Evolutionary conservation across 177 flowering plant species (phyloP), one percentile per base, ranked within the genome.

Genomic region (Tripterygium wilfordii): DNA sequence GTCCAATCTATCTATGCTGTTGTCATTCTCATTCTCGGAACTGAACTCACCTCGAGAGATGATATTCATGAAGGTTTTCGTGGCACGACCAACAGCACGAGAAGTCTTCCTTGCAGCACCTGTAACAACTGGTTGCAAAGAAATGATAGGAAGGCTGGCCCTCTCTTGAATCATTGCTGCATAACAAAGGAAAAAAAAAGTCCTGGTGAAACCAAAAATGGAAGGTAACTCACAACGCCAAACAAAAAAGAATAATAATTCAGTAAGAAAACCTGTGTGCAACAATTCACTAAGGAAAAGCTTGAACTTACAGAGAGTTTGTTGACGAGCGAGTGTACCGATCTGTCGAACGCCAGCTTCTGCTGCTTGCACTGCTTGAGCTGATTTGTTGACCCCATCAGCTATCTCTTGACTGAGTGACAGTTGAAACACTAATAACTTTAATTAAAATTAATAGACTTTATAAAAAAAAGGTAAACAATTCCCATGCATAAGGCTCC

Each of bases 91-190:
- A 52, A 90, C 88, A 7, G 83, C 95, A 49, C 39, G 76, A 41
- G 95, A 78, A 38, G 97, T 90, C 68, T 86, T 90, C 71, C 65
- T 78, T 24, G 97, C 95, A 35, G 97, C 95, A 40, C 97, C 95
- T 8, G 68, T 70, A 40, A 90, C 90, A 9, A 80, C 78, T 12
- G 97, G 95, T 58, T 82, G 82, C 63, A 82, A 40, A 13, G 95
- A 86, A 56, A 84, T 79, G 30, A 56, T 51, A 2, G 97, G 97
- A 59, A 82, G 62, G 67, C 57, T 80, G 26, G 97, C 97, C 36
- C 88, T 73, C 63, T 90, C 97, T 68, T 90, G 65, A 60, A 86
- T 84, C 75, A 90, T 86, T 29, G 95, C n/a, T n/a, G n/a, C n/a
- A n/a, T n/a, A n/a, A n/a, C n/a, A n/a, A n/a, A n/a, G n/a, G n/a